These are phyloP conservation scores for Teunomyces stri DNA, from an alignment of 805 yeast genomes.

Conservation along the genomic window DNA sequence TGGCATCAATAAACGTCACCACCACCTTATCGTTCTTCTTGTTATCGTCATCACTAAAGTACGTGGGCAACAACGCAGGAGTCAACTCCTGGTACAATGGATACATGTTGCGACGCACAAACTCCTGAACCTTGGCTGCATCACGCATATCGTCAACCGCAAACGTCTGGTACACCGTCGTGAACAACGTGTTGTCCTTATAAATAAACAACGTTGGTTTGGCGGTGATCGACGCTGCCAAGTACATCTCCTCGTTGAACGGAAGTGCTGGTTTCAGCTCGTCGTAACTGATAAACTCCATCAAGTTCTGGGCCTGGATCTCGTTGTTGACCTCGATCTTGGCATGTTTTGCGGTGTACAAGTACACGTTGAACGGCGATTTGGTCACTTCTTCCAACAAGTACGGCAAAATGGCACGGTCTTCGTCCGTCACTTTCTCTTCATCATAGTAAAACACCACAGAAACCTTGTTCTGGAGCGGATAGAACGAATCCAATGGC, in stretches of 20 bases:
- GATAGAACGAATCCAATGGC: constrained; percentile 37
- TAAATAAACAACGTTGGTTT: constrained; percentile 62
- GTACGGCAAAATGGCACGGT: constrained; percentile 58
- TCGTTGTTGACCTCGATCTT: constrained; percentile 38
- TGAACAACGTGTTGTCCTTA: constrained; percentile 53
- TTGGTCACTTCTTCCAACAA: constrained; percentile 59
- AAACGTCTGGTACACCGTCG: constrained; percentile 56
- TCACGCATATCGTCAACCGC: constrained; percentile 64
- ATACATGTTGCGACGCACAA: constrained; percentile 46
- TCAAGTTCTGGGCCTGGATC: constrained; percentile 39
- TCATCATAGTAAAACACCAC: constrained; percentile 54
- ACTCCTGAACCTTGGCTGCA: constrained; percentile 43
- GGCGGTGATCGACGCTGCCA: constrained; percentile 53
- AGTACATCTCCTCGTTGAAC: constrained; percentile 46
- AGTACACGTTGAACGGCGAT: constrained; percentile 51
- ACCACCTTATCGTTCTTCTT: constrained; percentile 45
- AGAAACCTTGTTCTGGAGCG: constrained; percentile 40
- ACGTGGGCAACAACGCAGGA: constrained; percentile 27
- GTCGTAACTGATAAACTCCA: constrained; percentile 46
- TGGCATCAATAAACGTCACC: constrained; percentile 46
- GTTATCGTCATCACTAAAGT: constrained; percentile 29
- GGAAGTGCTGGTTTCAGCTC: constrained; percentile 25
- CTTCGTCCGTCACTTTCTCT: constrained; percentile 56
- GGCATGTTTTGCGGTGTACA: constrained; percentile 51
- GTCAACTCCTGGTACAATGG: constrained; percentile 57